Conservation (phyloP, 1,284 basidiomycete genomes). For the Ganoderma lingzhi region DNA sequence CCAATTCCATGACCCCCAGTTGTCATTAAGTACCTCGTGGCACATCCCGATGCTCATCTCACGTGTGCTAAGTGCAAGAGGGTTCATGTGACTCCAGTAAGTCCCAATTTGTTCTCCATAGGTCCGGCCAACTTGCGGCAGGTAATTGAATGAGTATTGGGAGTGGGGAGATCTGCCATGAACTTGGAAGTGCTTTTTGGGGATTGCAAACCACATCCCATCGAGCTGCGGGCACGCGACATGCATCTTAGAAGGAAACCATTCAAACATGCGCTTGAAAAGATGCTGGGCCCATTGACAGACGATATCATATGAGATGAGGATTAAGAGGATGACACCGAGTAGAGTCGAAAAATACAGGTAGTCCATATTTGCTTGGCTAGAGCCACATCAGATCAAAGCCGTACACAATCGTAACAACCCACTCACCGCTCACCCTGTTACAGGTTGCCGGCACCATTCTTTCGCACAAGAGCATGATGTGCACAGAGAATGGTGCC, state of each 20-base stretch:
- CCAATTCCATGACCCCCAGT: too few species aligned
- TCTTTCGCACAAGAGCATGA: slow-evolving; percentile 43
- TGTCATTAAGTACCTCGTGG: too few species aligned
- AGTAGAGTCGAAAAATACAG: slow-evolving; percentile 37
- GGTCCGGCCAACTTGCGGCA: too few species aligned
- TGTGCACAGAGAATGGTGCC: slow-evolving; percentile 44
- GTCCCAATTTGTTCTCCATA: too few species aligned
- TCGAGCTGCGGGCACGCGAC: neutral
- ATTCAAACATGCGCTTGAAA: slow-evolving; percentile 8
- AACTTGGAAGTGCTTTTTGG: slow-evolving; percentile 1
- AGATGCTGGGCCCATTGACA: slow-evolving; percentile 45
- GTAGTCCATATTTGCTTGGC: slow-evolving; percentile 49
- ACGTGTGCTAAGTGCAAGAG: too few species aligned
- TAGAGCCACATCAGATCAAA: slow-evolving; percentile 29
- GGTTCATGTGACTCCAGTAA: too few species aligned
- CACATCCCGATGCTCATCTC: too few species aligned
- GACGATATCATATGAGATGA: slow-evolving; percentile 46
- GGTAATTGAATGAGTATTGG: too few species aligned
- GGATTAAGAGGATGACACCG: slow-evolving; percentile 21
- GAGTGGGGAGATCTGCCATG: neutral
- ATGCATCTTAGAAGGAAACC: neutral
- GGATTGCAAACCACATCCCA: neutral
- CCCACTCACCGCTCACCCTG: slow-evolving; percentile 44
- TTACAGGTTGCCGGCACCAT: slow-evolving; percentile 46
- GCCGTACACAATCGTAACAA: neutral